Percentiles rank a stretch among this genome's conserved stretches.
phyloP scores from a whole-genome alignment of 352 stramenopile genomes.

The Phytophthora europaea region DNA sequence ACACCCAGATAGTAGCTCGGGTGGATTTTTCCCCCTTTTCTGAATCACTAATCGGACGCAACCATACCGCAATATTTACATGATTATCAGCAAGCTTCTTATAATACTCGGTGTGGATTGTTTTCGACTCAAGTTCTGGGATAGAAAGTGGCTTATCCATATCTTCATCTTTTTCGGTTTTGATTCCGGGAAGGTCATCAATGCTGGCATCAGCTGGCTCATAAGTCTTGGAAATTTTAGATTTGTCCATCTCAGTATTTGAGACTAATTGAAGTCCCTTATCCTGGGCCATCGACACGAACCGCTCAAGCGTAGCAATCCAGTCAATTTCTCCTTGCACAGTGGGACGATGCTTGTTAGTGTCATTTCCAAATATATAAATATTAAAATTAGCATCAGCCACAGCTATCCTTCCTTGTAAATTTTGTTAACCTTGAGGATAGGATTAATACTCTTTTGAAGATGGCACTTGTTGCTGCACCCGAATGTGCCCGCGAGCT shows the following conservation, averaged over 20 bases:
- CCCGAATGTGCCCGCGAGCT: no score
- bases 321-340: background rate
- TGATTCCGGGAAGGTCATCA: no score
- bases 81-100: background rate
- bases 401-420: background rate
- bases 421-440: background rate
- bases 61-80: background rate
- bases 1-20: no score
- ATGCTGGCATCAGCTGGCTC: no score
- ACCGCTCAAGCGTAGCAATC: background rate
- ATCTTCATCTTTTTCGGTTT: background rate
- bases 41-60: background rate
- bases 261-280: no score
- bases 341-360: background rate
- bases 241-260: no score
- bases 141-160: background rate
- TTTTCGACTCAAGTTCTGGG: background rate
- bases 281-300: background rate
- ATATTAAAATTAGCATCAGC: background rate
- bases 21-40: background rate
- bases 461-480: no score
- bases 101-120: background rate
- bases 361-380: background rate
- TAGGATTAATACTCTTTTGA: background rate
- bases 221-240: no score